Evolutionary conservation across 1,139 yeast genomes (phyloP).

Genomic region (Candida pseudoviswanathii): DNA sequence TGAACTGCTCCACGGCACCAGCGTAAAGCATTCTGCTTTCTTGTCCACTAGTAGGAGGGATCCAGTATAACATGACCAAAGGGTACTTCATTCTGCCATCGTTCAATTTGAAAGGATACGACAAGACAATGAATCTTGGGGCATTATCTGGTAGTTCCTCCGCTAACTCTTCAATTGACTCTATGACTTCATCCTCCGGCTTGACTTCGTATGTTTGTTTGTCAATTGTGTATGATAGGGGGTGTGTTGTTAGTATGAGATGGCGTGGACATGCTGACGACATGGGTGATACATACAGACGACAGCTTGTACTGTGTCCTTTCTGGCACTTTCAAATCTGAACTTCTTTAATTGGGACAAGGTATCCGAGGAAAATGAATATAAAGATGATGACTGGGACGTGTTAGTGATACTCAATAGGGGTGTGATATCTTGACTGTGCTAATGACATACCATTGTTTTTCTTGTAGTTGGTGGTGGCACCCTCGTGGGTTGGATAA

Average conservation of each 20-base stretch:
- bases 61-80: conserved; percentile 77
- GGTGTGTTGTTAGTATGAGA: conserved; percentile 18
- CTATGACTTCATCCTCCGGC: conserved; percentile 47
- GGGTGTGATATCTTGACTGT: background rate
- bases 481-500: too few relatives aligned
- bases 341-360: conserved; percentile 64
- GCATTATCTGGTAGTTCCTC: conserved; percentile 83
- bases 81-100: conserved; percentile 82
- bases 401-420: conserved; percentile 8
- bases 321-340: conserved; percentile 70
- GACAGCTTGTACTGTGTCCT: conserved; percentile 63
- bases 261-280: background rate
- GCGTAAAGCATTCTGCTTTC: conserved; percentile 85
- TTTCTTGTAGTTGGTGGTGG: too few relatives aligned
- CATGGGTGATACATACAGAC: conserved; percentile 44
- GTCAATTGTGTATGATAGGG: conserved; percentile 52
- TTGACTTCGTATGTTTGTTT: conserved; percentile 57
- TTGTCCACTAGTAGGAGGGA: conserved; percentile 82
- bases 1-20: conserved; percentile 79
- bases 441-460: background rate
- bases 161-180: conserved; percentile 56
- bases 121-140: conserved; percentile 74
- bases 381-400: conserved; percentile 49
- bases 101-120: conserved; percentile 68
- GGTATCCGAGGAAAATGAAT: conserved; percentile 69